phyloP scores from a whole-genome alignment of 78 protist species.

The Anaeramoeba ignava region DNA sequence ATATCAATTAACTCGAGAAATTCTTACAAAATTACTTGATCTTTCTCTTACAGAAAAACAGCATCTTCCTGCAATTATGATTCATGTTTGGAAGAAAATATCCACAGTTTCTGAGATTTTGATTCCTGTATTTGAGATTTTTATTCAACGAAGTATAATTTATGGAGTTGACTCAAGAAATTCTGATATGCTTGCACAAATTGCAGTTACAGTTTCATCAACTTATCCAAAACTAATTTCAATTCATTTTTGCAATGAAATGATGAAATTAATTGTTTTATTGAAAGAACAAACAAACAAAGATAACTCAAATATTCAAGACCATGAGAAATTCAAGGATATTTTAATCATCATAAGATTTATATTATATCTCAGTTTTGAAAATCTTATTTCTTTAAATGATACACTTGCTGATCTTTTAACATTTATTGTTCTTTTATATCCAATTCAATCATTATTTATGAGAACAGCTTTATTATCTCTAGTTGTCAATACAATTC shows the following conservation, averaged over 20 bases:
- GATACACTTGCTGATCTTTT: background rate
- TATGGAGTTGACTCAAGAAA: constrained; percentile 15
- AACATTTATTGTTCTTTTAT: background rate
- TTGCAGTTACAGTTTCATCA: constrained; percentile 35
- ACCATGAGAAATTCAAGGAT: background rate
- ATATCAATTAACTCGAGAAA: background rate
- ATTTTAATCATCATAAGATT: background rate
- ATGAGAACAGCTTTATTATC: background rate
- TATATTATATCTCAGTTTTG: background rate
- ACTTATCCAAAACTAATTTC: constrained; percentile 22
- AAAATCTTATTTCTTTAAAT: background rate
- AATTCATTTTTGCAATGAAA: no score
- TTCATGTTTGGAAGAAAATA: constrained; percentile 43
- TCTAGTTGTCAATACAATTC: background rate
- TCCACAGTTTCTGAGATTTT: constrained; percentile 13
- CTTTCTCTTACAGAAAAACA: constrained; percentile 21
- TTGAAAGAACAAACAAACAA: background rate
- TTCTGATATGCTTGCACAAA: constrained; percentile 31
- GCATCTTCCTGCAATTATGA: constrained; percentile 28
- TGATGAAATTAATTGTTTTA: no score
- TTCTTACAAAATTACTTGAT: constrained; percentile 18
- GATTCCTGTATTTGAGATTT: constrained; percentile 18
- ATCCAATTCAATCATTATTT: background rate
- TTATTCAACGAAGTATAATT: constrained; percentile 10
- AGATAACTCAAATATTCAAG: background rate